These are phyloP conservation scores for Eucalyptus curtisii DNA, from an alignment of 345 rosid genomes.

Conservation along the genomic window DNA sequence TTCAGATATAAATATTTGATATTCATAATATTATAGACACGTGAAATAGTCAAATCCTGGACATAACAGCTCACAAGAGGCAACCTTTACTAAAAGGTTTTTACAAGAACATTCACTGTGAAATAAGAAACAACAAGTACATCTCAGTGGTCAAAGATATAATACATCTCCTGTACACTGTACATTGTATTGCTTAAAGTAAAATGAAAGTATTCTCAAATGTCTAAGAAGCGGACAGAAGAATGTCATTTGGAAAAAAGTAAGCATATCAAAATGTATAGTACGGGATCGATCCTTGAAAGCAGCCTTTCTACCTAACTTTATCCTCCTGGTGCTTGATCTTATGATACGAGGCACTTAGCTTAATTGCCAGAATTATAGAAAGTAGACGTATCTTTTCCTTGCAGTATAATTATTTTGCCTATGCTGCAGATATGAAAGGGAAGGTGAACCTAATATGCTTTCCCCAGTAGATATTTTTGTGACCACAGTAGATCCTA, in stretches of 20 bases:
- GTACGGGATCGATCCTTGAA: background rate
- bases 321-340: background rate
- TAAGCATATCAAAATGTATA: background rate
- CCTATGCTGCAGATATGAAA: constrained; percentile 44
- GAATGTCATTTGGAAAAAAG: background rate
- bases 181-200: background rate
- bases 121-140: background rate
- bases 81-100: background rate
- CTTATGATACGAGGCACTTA: background rate
- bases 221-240: background rate
- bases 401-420: background rate
- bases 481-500: constrained; percentile 96
- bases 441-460: constrained; percentile 85
- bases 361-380: background rate
- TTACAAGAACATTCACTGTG: background rate
- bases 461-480: constrained; percentile 82
- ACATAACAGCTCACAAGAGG: background rate
- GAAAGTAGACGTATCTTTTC: background rate
- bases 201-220: background rate
- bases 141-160: background rate
- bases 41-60: background rate
- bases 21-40: background rate
- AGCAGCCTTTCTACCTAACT: background rate
- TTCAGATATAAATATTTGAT: background rate
- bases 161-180: background rate